These are phyloP conservation scores for Cnidoscolus chayamansa DNA, from an alignment of 441 rosid species.

Conservation along the genomic window DNA sequence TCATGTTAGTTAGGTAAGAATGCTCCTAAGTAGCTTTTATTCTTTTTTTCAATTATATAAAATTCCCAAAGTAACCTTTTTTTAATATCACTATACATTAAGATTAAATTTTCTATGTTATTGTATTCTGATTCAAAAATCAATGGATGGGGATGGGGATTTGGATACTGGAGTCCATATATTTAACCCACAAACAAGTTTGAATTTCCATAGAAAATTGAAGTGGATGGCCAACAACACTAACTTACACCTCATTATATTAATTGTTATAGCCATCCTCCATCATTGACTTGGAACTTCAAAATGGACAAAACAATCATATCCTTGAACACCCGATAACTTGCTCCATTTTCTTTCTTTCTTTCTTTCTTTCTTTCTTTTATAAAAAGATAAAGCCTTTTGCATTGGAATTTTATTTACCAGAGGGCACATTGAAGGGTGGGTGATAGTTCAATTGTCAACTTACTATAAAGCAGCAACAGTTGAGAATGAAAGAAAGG, in stretches of 20 bases:
- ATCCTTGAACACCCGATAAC: constrained; percentile 1
- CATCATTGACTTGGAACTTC: constrained; percentile 10
- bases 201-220: background rate
- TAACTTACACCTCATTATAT: background rate
- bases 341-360: background rate
- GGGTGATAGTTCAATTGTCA: constrained; percentile 20
- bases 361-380: background rate
- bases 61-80: too few species aligned
- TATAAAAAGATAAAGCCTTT: background rate
- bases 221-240: background rate
- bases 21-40: too few species aligned
- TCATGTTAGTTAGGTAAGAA: too few species aligned
- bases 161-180: background rate
- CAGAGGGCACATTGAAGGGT: constrained; percentile 24
- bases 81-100: too few species aligned
- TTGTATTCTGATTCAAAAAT: too few species aligned
- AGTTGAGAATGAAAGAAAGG: constrained; percentile 2
- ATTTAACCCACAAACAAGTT: background rate
- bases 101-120: too few species aligned
- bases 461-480: constrained; percentile 13
- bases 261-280: background rate
- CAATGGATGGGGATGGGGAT: too few species aligned
- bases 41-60: too few species aligned
- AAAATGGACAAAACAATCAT: constrained; percentile 15
- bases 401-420: constrained; percentile 2